Percentiles rank a stretch among this genome's conserved stretches.
Conservation (phyloP, 441 rosid genomes). For the Aquilaria agallochum region DNA sequence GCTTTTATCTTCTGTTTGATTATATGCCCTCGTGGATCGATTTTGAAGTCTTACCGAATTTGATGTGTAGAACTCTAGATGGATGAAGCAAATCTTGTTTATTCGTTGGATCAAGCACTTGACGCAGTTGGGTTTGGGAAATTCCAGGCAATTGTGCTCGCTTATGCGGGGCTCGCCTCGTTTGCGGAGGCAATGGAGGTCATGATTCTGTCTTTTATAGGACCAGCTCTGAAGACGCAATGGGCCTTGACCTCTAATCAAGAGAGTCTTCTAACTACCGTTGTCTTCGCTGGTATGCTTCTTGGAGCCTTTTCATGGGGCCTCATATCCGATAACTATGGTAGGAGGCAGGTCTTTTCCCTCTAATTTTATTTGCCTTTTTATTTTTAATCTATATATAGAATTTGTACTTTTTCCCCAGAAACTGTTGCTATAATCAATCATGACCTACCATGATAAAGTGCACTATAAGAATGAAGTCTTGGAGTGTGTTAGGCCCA, state of each 20-base stretch:
- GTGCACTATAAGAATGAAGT: no score
- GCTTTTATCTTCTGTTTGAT: no score
- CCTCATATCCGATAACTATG: constrained; percentile 43
- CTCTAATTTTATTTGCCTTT: background rate
- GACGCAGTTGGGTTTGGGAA: constrained; percentile 48
- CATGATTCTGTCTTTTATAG: constrained; percentile 71
- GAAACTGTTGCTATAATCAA: no score
- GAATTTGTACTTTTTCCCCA: background rate
- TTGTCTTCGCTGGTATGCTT: constrained; percentile 58
- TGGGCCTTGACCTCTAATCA: constrained; percentile 50
- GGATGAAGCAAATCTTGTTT: constrained; percentile 15
- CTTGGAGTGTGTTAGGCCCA: no score
- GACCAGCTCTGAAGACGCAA: constrained; percentile 40
- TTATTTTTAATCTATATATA: background rate
- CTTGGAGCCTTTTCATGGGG: constrained; percentile 72
- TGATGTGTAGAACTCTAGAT: constrained; percentile 8
- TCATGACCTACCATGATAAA: no score
- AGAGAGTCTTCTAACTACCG: constrained; percentile 45
- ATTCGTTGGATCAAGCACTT: constrained; percentile 57
- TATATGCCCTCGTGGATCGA: no score
- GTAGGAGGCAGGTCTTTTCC: constrained; percentile 37
- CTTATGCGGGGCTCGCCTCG: constrained; percentile 60
- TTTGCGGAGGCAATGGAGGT: constrained; percentile 64
- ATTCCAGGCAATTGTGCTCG: constrained; percentile 44
- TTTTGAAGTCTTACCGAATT: no score